These are phyloP conservation scores for Hysterangium stoloniferum DNA, from an alignment of 768 basidiomycete genomes.

Conservation along the genomic window DNA sequence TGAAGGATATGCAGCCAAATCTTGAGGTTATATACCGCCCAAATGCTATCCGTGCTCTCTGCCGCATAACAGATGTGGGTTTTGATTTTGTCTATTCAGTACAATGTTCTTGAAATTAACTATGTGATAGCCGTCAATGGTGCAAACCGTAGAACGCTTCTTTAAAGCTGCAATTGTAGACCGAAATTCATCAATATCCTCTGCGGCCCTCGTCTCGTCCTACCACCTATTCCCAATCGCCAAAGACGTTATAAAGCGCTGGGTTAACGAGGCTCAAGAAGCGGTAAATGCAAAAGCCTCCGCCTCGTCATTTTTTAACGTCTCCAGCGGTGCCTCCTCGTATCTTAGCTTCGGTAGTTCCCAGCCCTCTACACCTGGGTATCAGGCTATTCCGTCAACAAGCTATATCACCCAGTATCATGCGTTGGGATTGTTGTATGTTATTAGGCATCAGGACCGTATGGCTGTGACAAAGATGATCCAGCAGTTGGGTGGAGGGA, in stretches of 20 bases:
- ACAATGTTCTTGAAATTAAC: constrained; percentile 10
- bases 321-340: constrained; percentile 37
- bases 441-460: constrained; percentile 93
- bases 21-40: constrained; percentile 97
- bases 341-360: constrained; percentile 68
- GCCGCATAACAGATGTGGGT: constrained; percentile 95
- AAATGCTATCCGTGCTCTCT: constrained; percentile 93
- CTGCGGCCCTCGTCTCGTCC: constrained; percentile 92
- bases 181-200: constrained; percentile 89
- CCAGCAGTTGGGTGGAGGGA: constrained; percentile 89
- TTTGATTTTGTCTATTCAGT: not conserved
- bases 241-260: constrained; percentile 94
- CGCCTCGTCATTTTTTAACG: constrained; percentile 53
- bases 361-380: constrained; percentile 39
- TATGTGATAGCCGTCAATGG: constrained; percentile 84
- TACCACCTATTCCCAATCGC: constrained; percentile 94
- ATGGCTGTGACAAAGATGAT: constrained; percentile 99
- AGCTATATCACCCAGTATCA: constrained; percentile 97
- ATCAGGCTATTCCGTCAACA: constrained; percentile 75
- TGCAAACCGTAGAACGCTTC: constrained; percentile 96
- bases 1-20: constrained; percentile 99
- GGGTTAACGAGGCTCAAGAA: constrained; percentile 99
- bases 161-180: constrained; percentile 99
- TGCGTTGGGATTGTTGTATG: constrained; percentile 85
- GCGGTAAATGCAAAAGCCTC: constrained; percentile 86